These are phyloP conservation scores for Pugionium dolabratum DNA, from an alignment of 345 rosid species.

Conservation along the genomic window DNA sequence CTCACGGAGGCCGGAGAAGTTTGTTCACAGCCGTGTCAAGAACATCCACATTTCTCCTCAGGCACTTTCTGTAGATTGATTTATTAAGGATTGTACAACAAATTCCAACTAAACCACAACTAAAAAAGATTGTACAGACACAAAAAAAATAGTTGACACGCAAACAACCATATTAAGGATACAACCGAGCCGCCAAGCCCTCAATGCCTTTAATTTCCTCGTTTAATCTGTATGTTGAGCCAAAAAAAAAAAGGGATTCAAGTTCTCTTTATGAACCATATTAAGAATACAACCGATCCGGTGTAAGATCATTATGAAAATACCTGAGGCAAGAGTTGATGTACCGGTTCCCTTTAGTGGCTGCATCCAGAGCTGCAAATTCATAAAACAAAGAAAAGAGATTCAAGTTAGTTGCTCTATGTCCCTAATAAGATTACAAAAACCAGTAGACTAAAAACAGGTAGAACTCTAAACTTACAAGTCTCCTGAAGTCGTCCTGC, in stretches of 20 bases:
- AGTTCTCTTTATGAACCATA: no score
- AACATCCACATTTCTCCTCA: slow-evolving; percentile 82
- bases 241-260: background rate
- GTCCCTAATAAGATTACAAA: background rate
- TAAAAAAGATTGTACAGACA: background rate
- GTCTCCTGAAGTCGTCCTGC: slow-evolving; percentile 80
- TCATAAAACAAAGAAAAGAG: background rate
- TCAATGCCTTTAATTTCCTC: slow-evolving; percentile 88
- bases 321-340: slow-evolving; percentile 95
- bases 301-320: background rate
- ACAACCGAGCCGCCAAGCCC: slow-evolving; percentile 66
- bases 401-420: background rate
- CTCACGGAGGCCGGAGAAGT: slow-evolving; percentile 62
- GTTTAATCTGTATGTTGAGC: slow-evolving; percentile 62
- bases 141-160: slow-evolving; percentile 1
- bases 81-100: slow-evolving; percentile 44
- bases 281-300: no score
- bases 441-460: background rate
- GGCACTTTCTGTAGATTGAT: slow-evolving; percentile 55
- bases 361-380: slow-evolving; percentile 74
- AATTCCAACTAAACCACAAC: background rate
- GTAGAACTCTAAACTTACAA: slow-evolving; percentile 37
- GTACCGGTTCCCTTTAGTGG: slow-evolving; percentile 86
- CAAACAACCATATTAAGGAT: slow-evolving; percentile 56
- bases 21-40: slow-evolving; percentile 78